Evolutionary conservation across 2,329 filamentous ascomycete genomes (phyloP).

Genomic region (Phialocephala subalpina): DNA sequence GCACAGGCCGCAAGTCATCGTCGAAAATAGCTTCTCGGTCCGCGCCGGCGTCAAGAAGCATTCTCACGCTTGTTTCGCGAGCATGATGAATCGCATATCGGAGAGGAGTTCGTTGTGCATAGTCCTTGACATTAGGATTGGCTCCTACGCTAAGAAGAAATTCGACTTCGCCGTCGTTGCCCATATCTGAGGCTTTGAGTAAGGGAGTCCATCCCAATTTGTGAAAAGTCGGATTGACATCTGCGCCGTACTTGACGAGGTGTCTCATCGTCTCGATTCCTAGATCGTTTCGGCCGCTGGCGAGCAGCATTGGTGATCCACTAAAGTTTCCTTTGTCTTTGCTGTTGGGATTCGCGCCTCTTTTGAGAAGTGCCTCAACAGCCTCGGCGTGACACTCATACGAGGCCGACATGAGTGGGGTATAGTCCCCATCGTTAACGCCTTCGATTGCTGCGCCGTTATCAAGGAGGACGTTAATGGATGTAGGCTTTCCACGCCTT

Average conservation of each 20-base stretch:
- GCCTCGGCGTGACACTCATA: not conserved
- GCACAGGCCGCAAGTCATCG: not conserved
- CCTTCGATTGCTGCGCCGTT: not conserved
- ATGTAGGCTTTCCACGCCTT: not conserved
- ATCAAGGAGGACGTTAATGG: not conserved
- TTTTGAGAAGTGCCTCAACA: not conserved
- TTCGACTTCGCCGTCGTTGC: not conserved
- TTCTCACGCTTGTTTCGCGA: slow-evolving; percentile 1
- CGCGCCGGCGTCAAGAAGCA: not conserved
- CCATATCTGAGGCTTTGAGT: not conserved
- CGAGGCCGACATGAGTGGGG: not conserved
- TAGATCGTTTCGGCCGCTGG: not conserved
- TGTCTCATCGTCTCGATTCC: slow-evolving; percentile 3
- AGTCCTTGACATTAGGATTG: not conserved
- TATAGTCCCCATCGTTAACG: not conserved
- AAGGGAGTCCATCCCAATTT: not conserved
- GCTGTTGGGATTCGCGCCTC: slow-evolving; percentile 3
- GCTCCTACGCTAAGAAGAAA: not conserved
- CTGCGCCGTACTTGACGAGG: not conserved
- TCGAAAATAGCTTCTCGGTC: slow-evolving; percentile 6
- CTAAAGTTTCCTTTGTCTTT: slow-evolving; percentile 1
- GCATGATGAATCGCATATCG: not conserved
- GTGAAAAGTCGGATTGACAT: not conserved
- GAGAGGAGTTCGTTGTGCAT: not conserved
- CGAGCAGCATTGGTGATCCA: not conserved